Percentiles rank a stretch among this genome's conserved stretches.
These are phyloP conservation scores for Pilobolus umbonatus DNA, from an alignment of 192 early-diverging fungal species.

Conservation along the genomic window DNA sequence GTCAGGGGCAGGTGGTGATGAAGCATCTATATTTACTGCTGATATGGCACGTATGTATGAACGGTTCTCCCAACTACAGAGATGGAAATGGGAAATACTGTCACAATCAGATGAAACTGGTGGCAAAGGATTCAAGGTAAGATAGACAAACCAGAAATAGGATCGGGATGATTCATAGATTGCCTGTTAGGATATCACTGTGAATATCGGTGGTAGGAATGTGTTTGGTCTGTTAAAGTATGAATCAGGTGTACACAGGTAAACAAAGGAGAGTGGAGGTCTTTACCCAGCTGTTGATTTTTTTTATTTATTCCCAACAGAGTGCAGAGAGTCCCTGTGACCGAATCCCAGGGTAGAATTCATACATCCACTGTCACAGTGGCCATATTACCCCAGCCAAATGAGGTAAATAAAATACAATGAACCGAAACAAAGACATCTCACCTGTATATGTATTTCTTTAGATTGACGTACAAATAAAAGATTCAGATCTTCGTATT, in stretches of 20 bases:
- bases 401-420: slow-evolving; percentile 44
- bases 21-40: slow-evolving; percentile 67
- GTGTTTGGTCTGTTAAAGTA: slow-evolving; percentile 75
- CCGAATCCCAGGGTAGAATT: slow-evolving; percentile 70
- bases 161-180: not conserved
- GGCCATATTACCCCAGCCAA: slow-evolving; percentile 71
- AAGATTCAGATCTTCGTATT: slow-evolving; percentile 60
- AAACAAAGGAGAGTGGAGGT: not conserved
- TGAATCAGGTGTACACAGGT: slow-evolving; percentile 73
- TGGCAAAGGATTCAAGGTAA: slow-evolving; percentile 48
- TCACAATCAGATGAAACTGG: slow-evolving; percentile 41
- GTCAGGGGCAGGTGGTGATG: slow-evolving; percentile 75
- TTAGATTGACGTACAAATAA: slow-evolving; percentile 60
- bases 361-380: slow-evolving; percentile 79
- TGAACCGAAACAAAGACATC: too few relatives aligned
- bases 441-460: too few relatives aligned
- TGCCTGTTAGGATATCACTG: slow-evolving; percentile 49
- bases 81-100: slow-evolving; percentile 63
- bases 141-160: not conserved
- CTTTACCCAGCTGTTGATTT: too few relatives aligned
- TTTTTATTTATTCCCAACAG: slow-evolving; percentile 19
- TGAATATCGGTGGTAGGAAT: slow-evolving; percentile 59
- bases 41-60: slow-evolving; percentile 77
- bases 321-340: slow-evolving; percentile 78
- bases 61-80: slow-evolving; percentile 48